A percentile compares a stretch with the other conserved stretches of the same genome.
phyloP scores from a whole-genome alignment of 2,329 filamentous ascomycete genomes.

The Tolypocladium cylindrosporum region DNA sequence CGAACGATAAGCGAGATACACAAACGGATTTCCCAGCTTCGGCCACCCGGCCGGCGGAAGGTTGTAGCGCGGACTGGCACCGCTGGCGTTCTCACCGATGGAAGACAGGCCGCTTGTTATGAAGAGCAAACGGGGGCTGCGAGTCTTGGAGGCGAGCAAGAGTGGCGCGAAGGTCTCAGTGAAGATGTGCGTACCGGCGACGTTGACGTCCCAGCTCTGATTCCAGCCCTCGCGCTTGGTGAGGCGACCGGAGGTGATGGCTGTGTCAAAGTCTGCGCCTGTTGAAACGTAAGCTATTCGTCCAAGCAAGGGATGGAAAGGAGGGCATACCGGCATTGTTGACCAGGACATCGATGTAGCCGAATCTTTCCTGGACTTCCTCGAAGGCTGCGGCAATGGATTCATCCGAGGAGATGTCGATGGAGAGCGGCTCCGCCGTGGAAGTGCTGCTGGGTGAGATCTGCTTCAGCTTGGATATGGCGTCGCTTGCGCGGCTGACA shows the following conservation, averaged over 20 bases:
- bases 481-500: not conserved
- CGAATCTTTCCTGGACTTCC: not conserved
- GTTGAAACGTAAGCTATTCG: not conserved
- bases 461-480: not conserved
- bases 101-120: not conserved
- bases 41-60: not conserved
- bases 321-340: not conserved
- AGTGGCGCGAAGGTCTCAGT: not conserved
- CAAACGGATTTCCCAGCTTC: not conserved
- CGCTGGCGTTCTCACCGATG: not conserved
- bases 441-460: not conserved
- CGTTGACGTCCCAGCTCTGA: conserved; percentile 1
- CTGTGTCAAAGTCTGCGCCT: not conserved
- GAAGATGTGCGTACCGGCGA: not conserved
- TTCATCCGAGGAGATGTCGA: not conserved
- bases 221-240: not conserved
- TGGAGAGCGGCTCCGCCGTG: not conserved
- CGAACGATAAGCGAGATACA: not conserved
- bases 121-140: not conserved
- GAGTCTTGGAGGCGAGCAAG: not conserved
- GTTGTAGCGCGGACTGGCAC: not conserved
- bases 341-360: not conserved
- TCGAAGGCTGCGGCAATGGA: not conserved
- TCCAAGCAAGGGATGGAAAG: not conserved
- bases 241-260: not conserved